phyloP scores from a whole-genome alignment of 257 asterid genomes.

The Lithospermum erythrorhizon region DNA sequence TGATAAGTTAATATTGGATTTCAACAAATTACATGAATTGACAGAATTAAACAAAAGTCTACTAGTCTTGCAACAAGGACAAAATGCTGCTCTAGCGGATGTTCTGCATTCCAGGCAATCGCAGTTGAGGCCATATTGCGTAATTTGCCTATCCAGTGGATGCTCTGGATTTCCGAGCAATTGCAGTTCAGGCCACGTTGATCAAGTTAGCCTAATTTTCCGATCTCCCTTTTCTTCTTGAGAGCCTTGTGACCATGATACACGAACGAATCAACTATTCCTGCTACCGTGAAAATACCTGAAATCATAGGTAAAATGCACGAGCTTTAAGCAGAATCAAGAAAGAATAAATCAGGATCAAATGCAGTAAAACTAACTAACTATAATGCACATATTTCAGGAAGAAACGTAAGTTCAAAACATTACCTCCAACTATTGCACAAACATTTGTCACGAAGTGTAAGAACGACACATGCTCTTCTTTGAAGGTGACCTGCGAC shows the following conservation, averaged over 20 bases:
- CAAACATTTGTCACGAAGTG: conserved; percentile 88
- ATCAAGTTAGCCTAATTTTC: not conserved
- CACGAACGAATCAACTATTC: conserved; percentile 2
- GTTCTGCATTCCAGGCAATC: not conserved
- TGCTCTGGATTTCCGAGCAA: not conserved
- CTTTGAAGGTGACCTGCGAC: conserved; percentile 77
- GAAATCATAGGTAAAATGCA: not conserved
- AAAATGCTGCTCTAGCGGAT: not conserved
- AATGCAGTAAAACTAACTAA: not conserved
- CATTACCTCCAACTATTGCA: conserved; percentile 90
- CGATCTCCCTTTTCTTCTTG: conserved; percentile 3
- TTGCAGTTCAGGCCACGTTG: not conserved
- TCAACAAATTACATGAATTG: not conserved
- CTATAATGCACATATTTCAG: not conserved
- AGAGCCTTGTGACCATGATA: conserved; percentile 5
- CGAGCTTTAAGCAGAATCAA: not conserved
- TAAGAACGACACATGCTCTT: conserved; percentile 70
- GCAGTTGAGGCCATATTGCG: not conserved
- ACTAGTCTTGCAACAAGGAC: not conserved
- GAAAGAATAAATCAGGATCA: not conserved
- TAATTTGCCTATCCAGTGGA: not conserved
- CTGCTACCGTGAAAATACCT: not conserved
- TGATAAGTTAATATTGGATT: not conserved
- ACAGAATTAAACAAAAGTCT: not conserved
- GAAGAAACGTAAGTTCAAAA: not conserved